Base-by-base conservation (phyloP, 306 rosid species). In the Carpinus viminea region DNA sequence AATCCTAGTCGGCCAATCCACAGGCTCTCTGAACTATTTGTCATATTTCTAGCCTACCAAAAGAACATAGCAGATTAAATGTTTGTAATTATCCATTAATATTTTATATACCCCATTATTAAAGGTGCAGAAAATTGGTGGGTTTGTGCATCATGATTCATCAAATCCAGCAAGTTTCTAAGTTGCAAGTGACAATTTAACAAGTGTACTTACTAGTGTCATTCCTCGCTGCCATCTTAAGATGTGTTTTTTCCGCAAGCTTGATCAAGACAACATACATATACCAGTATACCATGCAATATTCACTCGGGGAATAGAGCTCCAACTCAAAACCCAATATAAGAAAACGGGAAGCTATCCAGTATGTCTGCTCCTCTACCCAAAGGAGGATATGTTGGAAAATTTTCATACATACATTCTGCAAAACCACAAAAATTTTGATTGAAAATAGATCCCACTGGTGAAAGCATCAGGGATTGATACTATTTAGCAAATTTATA, bases 251-350 rank as follows among this genome's bases (percentile, higher is more conserved):
- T 87, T 94, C 97, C 3, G 87, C 88, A 41, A 88, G 93, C 89
- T 92, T 94, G 88, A 89, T 82, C 85, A 88, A 80, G 75, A 91
- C 89, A 81, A 85, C 89, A 81, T 91, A 85, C 45, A 92, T 87
- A 72, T 94, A 92, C 98, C 98, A 94, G 83, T 94, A 94, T 52
- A 91, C 97, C 98, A 94, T 94, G 89, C 97, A 92, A 86, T 92
- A 94, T 82, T 94, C 97, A 86, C 91, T 87, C n/a, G 86, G 81
- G 21, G 97, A 86, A 78, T 94, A 94, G 34, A 94, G 95, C 81
- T 94, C 97, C 85, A 94, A 77, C 73, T 94, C 98, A 77, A 94
- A 94, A 79, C 98, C 98, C 86, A 94, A 85, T 74, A 85, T 82
- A 79, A 94, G 95, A 87, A 94, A 94, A 62, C 96, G 98, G 24